Percentiles rank a stretch among this genome's conserved stretches.
phyloP scores from a whole-genome alignment of 208 protist genomes.

The Acanthamoeba quina region DNA sequence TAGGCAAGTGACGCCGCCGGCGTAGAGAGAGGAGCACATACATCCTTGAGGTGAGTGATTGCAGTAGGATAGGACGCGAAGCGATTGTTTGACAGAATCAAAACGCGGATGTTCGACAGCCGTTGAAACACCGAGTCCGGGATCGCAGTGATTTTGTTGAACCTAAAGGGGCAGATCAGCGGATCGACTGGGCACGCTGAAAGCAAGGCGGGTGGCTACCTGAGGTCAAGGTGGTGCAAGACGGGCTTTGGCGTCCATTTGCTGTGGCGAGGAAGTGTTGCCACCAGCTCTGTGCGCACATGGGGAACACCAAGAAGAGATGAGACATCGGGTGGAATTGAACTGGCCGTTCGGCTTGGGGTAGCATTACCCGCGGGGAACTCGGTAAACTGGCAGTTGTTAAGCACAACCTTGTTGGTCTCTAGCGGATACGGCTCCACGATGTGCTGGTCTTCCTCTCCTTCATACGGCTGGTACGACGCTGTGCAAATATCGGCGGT shows the following conservation, averaged over 20 bases:
- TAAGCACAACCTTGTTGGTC: background rate
- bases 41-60: background rate
- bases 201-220: background rate
- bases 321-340: background rate
- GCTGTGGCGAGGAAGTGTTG: background rate
- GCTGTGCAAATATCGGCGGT: background rate
- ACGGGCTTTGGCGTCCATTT: background rate
- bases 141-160: constrained; percentile 6
- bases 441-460: background rate
- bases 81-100: constrained; percentile 26
- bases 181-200: background rate
- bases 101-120: background rate
- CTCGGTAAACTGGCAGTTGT: background rate
- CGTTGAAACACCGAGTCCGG: background rate
- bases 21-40: background rate
- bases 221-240: background rate
- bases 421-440: background rate
- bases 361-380: background rate
- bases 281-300: background rate
- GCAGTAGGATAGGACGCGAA: background rate
- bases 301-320: background rate
- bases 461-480: background rate
- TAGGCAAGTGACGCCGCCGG: no score
- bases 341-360: no score
- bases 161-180: background rate